Base-by-base conservation (phyloP, 352 stramenopile species). In the Globisporangium recalcitrans region DNA sequence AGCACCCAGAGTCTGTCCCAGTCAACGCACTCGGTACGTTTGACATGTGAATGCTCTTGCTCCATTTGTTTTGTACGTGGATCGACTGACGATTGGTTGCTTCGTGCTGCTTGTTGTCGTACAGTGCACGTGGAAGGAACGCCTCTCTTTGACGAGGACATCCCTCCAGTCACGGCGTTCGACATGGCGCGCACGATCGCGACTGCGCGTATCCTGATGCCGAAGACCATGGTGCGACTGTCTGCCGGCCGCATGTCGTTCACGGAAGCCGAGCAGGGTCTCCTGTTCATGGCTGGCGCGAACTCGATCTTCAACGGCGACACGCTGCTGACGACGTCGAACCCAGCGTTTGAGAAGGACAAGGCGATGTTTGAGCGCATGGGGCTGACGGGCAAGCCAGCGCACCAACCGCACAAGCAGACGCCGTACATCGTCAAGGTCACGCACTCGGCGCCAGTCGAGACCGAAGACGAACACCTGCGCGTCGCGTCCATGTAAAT, bases 301-400 rank as follows among this genome's bases (percentile, higher is more conserved):
- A 99, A 99, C 85, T 98, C 93, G 60, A 98, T 99, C 75, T 99
- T 99, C 72, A 98, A 98, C 75, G 97, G 97, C 32, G 97, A 99
- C 78, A 98, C 95, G 74, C 82, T 99, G 47, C 78, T 99, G 42
- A 99, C 97, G 31, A 99, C 97, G 19, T 74, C 87, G 60, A 99
- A 99, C 81, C 95, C 95, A 22, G 95, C 93, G 64, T 98, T 98
- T 70, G 91, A 98, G 69, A 90, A 95, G 64, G 97, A 99, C 79
- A 88, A 93, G 69, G 70, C 73, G 34, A 83, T 99, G 64, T 99
- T 99, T 60, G 65, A 89, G 32, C 96, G 96, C 72, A 89, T 99
- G 65, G 97, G 97, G 14, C 91, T 99, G 52, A 80, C 82, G 16
- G 95, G 95, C 58, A 99, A 98, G 81, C 93, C 94, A 19, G 93